Evolutionary conservation across 2,329 filamentous ascomycete genomes (phyloP).

Genomic region (Phialemonium atrogriseum): DNA sequence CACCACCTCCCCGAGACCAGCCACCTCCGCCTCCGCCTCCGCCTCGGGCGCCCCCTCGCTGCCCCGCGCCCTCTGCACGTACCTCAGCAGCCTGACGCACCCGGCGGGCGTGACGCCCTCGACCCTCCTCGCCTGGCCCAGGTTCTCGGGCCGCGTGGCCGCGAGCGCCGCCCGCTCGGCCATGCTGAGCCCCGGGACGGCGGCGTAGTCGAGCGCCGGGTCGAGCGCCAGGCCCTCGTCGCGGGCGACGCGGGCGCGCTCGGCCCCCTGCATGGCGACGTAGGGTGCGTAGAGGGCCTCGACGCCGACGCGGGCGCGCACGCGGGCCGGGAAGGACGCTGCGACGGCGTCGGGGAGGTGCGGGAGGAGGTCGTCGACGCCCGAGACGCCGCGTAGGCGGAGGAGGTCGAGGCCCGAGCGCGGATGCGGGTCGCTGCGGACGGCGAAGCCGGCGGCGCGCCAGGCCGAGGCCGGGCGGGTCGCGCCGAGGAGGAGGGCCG

Average conservation of each 20-base stretch:
- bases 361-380: slow-evolving; percentile 47
- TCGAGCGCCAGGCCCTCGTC: slow-evolving; percentile 74
- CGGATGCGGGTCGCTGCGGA: slow-evolving; percentile 56
- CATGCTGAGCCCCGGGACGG: slow-evolving; percentile 64
- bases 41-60: background rate
- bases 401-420: slow-evolving; percentile 76
- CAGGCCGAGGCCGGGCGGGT: slow-evolving; percentile 56
- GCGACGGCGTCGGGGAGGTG: slow-evolving; percentile 41
- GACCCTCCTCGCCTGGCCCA: slow-evolving; percentile 81
- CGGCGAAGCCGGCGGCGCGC: slow-evolving; percentile 60
- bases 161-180: slow-evolving; percentile 70
- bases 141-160: slow-evolving; percentile 66
- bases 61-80: slow-evolving; percentile 38
- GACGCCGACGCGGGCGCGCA: slow-evolving; percentile 65
- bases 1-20: slow-evolving; percentile 12
- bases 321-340: slow-evolving; percentile 41
- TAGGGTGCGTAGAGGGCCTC: slow-evolving; percentile 86
- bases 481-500: slow-evolving; percentile 47
- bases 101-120: slow-evolving; percentile 67
- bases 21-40: background rate
- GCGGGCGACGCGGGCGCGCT: slow-evolving; percentile 58
- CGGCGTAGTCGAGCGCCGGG: slow-evolving; percentile 64
- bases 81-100: slow-evolving; percentile 51
- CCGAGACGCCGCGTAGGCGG: slow-evolving; percentile 50
- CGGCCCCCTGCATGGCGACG: slow-evolving; percentile 60